phyloP scores from a whole-genome alignment of 2,329 filamentous ascomycete species.

The Alternaria solani region DNA sequence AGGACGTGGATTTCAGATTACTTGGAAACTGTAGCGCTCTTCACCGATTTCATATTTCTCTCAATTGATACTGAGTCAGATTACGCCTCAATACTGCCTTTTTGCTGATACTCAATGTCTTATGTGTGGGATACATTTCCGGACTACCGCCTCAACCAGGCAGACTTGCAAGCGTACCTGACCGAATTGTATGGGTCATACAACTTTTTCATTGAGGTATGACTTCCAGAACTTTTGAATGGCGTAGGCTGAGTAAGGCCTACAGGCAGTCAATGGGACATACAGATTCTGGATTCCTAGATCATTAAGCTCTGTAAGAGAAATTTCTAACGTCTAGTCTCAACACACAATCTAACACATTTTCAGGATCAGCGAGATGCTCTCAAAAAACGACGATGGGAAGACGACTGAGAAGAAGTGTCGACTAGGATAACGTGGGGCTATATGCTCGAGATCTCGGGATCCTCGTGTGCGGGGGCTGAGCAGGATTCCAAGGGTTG shows the following conservation, averaged over 20 bases:
- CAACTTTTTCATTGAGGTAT: constrained; percentile 21
- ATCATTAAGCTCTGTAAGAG: not conserved
- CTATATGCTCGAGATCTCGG: too few species aligned
- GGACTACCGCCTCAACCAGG: constrained; percentile 16
- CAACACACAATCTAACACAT: too few species aligned
- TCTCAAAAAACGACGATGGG: too few species aligned
- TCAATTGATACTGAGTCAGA: not conserved
- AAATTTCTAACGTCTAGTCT: too few species aligned
- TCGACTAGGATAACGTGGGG: too few species aligned
- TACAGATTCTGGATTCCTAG: constrained; percentile 23
- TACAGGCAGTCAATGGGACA: constrained; percentile 18
- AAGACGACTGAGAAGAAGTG: too few species aligned
- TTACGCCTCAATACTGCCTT: not conserved
- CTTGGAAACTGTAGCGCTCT: not conserved
- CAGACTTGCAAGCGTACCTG: constrained; percentile 19
- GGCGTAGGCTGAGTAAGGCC: not conserved
- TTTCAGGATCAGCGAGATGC: too few species aligned
- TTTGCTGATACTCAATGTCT: not conserved
- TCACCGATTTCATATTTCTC: not conserved
- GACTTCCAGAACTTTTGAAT: not conserved
- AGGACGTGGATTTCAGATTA: not conserved
- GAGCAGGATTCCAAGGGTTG: not conserved
- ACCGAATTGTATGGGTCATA: constrained; percentile 10
- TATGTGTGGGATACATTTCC: constrained; percentile 18
- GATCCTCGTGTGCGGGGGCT: not conserved